These are phyloP conservation scores for Akanthomyces muscarius DNA, from an alignment of 2,329 filamentous ascomycete species.

Conservation along the genomic window DNA sequence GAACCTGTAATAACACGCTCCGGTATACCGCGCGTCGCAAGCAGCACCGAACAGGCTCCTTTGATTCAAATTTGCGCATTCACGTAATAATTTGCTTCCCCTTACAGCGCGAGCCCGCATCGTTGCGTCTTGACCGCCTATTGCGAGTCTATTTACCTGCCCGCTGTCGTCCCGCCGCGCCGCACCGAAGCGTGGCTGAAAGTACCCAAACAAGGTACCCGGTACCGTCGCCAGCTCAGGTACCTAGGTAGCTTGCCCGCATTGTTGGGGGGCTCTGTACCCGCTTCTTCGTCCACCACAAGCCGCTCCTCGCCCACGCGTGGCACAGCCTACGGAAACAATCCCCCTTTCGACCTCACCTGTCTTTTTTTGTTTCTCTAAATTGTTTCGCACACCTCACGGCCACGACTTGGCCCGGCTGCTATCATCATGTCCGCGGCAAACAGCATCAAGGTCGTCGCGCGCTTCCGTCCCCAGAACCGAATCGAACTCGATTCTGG, in stretches of 20 bases:
- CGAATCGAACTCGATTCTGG: conserved; percentile 85
- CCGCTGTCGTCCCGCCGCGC: background rate
- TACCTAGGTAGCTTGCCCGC: conserved; percentile 11
- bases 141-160: background rate
- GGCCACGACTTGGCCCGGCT: conserved; percentile 12
- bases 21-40: background rate
- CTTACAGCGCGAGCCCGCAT: background rate
- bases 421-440: conserved; percentile 50
- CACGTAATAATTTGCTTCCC: background rate
- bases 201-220: background rate
- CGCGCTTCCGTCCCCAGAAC: conserved; percentile 96
- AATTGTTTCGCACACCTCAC: conserved; percentile 3
- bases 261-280: conserved; percentile 12
- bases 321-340: conserved; percentile 9
- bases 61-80: background rate
- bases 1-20: conserved; percentile 4
- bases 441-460: conserved; percentile 82
- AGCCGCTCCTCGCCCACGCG: conserved; percentile 8
- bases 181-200: background rate
- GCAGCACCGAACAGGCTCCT: no score
- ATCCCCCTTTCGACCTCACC: conserved; percentile 8
- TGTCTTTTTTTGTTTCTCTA: conserved; percentile 10
- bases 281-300: conserved; percentile 13
- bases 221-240: background rate
- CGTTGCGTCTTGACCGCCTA: background rate